Conservation (phyloP, 1,139 yeast species). For the Pichia sp. region DNA sequence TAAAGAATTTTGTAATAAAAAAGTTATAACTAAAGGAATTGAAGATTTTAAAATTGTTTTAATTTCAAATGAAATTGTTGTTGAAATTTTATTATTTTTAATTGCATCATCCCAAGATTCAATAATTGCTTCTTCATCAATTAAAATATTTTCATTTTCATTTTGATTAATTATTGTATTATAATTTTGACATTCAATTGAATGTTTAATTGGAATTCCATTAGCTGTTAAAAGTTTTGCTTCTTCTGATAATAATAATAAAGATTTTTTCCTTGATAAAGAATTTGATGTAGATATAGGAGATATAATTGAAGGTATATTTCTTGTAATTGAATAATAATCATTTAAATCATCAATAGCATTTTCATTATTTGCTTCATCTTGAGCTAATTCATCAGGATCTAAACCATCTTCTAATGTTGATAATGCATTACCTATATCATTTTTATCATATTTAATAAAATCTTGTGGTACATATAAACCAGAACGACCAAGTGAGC, state of each 20-base stretch:
- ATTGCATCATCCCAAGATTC: constrained; percentile 33
- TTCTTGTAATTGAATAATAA: background rate
- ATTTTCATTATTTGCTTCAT: background rate
- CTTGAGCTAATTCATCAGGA: constrained; percentile 8
- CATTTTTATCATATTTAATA: constrained; percentile 18
- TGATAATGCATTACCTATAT: constrained; percentile 16
- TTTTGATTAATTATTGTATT: background rate
- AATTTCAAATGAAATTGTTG: constrained; percentile 34
- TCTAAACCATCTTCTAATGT: constrained; percentile 13
- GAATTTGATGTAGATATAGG: background rate
- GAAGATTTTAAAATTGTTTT: constrained; percentile 39
- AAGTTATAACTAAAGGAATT: constrained; percentile 48
- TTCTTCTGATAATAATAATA: constrained; percentile 23
- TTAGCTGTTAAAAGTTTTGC: constrained; percentile 25
- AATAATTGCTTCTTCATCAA: constrained; percentile 18
- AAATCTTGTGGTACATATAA: constrained; percentile 48
- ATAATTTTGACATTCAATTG: constrained; percentile 5
- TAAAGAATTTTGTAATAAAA: constrained; percentile 48
- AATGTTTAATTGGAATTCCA: constrained; percentile 22
- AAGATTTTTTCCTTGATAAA: constrained; percentile 4
- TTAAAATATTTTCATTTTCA: background rate
- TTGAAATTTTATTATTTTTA: constrained; percentile 27
- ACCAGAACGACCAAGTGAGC: constrained; percentile 50
- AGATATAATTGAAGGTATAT: background rate
- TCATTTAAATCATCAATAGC: background rate